Conservation (phyloP, 2,329 filamentous ascomycete species). For the Arthroderma uncinatum region DNA sequence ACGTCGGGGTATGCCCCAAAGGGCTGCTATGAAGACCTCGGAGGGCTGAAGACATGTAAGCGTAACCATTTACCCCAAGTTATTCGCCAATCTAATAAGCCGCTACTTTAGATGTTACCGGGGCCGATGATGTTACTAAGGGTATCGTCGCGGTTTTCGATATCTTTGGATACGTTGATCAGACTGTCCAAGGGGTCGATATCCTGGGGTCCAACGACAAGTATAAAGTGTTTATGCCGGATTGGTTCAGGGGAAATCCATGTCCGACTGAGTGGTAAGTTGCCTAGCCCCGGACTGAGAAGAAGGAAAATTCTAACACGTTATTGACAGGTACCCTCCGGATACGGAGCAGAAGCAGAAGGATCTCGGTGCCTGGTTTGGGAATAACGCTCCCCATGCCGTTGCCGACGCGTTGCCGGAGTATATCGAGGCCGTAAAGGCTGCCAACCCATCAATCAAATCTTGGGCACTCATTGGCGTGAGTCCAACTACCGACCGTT, state of each 20-base stretch:
- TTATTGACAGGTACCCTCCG: not conserved
- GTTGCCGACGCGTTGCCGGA: not conserved
- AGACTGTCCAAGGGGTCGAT: not conserved
- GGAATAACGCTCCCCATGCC: not conserved
- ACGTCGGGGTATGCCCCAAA: not conserved
- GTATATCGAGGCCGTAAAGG: not conserved
- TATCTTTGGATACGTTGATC: not conserved
- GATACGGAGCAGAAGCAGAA: not conserved
- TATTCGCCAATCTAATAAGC: not conserved
- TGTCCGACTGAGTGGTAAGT: not conserved
- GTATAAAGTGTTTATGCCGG: not conserved
- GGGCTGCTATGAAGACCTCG: not conserved
- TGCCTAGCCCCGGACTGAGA: too few relatives aligned
- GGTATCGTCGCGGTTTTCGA: not conserved
- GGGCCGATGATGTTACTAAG: not conserved
- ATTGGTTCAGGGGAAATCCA: not conserved
- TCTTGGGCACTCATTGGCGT: not conserved
- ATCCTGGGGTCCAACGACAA: not conserved
- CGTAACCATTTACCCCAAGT: not conserved
- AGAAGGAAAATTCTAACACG: not conserved
- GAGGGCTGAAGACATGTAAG: not conserved
- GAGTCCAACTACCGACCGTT: not conserved
- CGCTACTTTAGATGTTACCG: not conserved
- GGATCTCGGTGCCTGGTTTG: not conserved
- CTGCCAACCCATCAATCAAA: not conserved